These are phyloP conservation scores for Calonectria henricotiae DNA, from an alignment of 2,329 filamentous ascomycete species.

Conservation along the genomic window DNA sequence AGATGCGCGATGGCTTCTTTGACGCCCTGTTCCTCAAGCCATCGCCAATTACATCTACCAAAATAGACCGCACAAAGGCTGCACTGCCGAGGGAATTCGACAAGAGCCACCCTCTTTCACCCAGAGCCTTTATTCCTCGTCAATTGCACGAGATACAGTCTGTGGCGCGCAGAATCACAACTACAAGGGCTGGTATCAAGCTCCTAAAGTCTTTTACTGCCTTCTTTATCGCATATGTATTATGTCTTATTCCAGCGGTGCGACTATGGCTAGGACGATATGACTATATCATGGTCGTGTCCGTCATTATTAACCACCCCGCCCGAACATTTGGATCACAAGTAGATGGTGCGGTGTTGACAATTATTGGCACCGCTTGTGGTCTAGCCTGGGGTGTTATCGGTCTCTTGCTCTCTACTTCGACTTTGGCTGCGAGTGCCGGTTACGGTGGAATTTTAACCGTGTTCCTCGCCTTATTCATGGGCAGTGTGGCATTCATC, in stretches of 20 bases:
- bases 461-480: conserved; percentile 69
- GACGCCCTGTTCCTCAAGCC: conserved; percentile 66
- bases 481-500: conserved; percentile 67
- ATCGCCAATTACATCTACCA: conserved; percentile 54
- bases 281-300: conserved; percentile 71
- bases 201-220: conserved; percentile 70
- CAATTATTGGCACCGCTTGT: conserved; percentile 68
- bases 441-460: conserved; percentile 72
- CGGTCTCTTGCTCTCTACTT: conserved; percentile 70
- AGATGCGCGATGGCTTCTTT: conserved; percentile 66
- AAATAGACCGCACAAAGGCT: conserved; percentile 60
- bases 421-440: conserved; percentile 62
- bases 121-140: conserved; percentile 64
- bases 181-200: conserved; percentile 68
- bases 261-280: conserved; percentile 70
- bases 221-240: conserved; percentile 71
- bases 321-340: conserved; percentile 72
- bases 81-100: conserved; percentile 66
- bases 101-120: conserved; percentile 65
- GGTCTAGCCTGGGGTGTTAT: conserved; percentile 72
- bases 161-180: conserved; percentile 61
- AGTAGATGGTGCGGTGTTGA: conserved; percentile 70
- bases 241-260: conserved; percentile 69
- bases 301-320: conserved; percentile 73
- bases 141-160: conserved; percentile 65